Evolutionary conservation across 2,329 filamentous ascomycete species (phyloP), one percentile per base, ranked within the genome.

Genomic region (Penicillium sp.): DNA sequence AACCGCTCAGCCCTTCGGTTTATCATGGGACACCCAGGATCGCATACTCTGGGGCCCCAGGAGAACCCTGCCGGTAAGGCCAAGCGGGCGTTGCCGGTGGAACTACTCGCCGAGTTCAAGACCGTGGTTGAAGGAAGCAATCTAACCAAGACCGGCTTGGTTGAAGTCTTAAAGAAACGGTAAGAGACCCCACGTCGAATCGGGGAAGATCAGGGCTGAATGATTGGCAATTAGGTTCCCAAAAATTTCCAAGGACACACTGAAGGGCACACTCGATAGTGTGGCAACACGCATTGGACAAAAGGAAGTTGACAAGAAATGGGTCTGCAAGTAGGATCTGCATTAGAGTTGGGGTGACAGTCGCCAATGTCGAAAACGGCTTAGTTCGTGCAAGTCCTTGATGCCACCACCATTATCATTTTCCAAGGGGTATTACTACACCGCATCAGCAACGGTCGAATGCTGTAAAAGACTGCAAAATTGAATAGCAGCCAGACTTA

Each of bases 141-240:
- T 76, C 80, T 92, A 53, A 91, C 87, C 45, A 95, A 95, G 77
- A 77, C 88, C 1, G 91, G 90, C 7, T 79, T 95, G 68, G 83
- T 92, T 8, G 91, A 94, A 75, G 83, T 90, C 5, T 76, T 96
- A 63, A 91, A 92, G 76, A 89, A 90, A 72, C 84, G 87, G 80
- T 86, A 76, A 63, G 80, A 17, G n/a, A 54, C 1, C 15, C 15
- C 23, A 17, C 31, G 35, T 48, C 17, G 23, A 44, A 41, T 58
- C 51, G 21, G 44, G 3, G 26, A 19, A 11, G 8, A 58, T 44
- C 17, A 9, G 48, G 26, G 51, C 50, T 58, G 56, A 65, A 52
- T 35, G 52, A 52, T 55, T 61, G 30, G 49, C 50, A 23, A 49
- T 38, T 67, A 86, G 85, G 67, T 92, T 94, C 67, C 86, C 89